Evolutionary conservation across 2,329 filamentous ascomycete species (phyloP).

Genomic region (Colletotrichum sp.): DNA sequence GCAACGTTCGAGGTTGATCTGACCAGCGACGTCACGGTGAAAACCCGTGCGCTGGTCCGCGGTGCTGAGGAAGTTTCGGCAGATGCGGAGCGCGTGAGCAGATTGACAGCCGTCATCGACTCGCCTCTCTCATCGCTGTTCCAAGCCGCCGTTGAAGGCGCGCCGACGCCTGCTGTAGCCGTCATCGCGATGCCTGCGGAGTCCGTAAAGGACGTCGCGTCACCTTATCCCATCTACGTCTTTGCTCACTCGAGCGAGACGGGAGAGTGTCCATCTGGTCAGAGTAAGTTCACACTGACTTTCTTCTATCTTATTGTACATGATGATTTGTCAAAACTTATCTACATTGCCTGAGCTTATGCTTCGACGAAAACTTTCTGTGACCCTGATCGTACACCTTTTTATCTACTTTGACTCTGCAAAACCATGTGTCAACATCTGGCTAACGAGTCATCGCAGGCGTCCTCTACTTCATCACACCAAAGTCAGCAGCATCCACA

Average conservation of each 20-base stretch:
- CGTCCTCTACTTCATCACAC: conserved; percentile 45
- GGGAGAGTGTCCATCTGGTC: conserved; percentile 85
- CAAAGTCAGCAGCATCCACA: conserved; percentile 37
- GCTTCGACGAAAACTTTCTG: conserved; percentile 86
- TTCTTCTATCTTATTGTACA: conserved; percentile 46
- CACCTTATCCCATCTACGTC: conserved; percentile 57
- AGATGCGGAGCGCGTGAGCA: conserved; percentile 49
- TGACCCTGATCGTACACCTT: conserved; percentile 71
- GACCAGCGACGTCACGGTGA: conserved; percentile 62
- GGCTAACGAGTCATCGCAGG: conserved; percentile 33
- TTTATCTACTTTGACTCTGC: conserved; percentile 27
- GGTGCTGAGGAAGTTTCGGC: conserved; percentile 36
- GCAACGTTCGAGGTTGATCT: conserved; percentile 52
- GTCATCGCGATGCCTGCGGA: conserved; percentile 70
- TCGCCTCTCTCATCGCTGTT: conserved; percentile 72
- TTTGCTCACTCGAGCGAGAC: conserved; percentile 87
- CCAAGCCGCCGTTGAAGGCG: conserved; percentile 73
- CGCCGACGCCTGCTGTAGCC: conserved; percentile 75
- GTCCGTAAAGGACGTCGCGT: conserved; percentile 42
- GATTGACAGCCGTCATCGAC: conserved; percentile 72
- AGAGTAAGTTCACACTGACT: conserved; percentile 73
- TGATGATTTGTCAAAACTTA: conserved; percentile 97
- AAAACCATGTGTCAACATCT: not conserved
- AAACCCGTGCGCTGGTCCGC: conserved; percentile 58
- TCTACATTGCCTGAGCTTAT: conserved; percentile 99